A percentile compares a stretch with the other conserved stretches of the same genome.
phyloP scores from a whole-genome alignment of 169 alveolate species.

The Plasmodium inui region DNA sequence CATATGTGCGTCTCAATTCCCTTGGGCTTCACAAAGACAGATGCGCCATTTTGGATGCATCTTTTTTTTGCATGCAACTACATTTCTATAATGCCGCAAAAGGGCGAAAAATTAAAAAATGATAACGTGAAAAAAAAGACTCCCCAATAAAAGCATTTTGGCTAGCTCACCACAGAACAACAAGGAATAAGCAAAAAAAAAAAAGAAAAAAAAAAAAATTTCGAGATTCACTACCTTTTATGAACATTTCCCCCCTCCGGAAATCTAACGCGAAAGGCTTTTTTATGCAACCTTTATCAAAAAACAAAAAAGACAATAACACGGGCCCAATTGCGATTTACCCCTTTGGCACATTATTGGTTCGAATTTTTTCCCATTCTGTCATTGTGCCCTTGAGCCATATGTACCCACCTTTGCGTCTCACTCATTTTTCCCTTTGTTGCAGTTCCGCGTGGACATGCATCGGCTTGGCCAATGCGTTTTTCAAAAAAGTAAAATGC shows the following conservation, averaged over 20 bases:
- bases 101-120: not conserved
- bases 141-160: not conserved
- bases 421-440: not conserved
- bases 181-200: slow-evolving; percentile 8
- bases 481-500: not conserved
- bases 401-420: not conserved
- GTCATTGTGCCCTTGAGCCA: not conserved
- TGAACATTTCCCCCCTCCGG: not conserved
- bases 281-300: not conserved
- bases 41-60: not conserved
- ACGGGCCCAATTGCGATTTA: not conserved
- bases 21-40: not conserved
- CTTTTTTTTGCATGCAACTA: slow-evolving; percentile 8
- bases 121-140: not conserved
- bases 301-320: not conserved
- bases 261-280: not conserved
- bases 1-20: not conserved
- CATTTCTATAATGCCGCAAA: not conserved
- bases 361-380: not conserved
- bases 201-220: not conserved
- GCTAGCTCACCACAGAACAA: not conserved
- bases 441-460: not conserved
- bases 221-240: not conserved
- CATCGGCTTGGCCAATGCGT: not conserved
- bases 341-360: not conserved